Evolutionary conservation across 1,284 basidiomycete species (phyloP).

Genomic region (Trichosporon faecale): DNA sequence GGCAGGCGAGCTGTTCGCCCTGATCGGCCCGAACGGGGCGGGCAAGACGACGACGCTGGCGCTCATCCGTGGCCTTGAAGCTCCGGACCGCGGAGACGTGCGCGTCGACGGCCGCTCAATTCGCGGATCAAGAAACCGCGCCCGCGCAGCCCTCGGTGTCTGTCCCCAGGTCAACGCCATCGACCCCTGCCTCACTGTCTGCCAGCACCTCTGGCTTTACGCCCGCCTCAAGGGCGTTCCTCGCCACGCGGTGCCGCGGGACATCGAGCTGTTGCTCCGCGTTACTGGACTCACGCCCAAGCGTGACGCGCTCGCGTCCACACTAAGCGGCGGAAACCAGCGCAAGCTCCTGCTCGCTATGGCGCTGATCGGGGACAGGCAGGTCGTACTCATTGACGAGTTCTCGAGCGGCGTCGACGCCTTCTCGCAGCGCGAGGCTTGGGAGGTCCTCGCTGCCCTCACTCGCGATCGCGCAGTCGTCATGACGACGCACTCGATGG

Average conservation of each 20-base stretch:
- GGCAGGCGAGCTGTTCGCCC: constrained; percentile 63
- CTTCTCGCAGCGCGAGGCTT: constrained; percentile 77
- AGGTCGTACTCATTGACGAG: constrained; percentile 75
- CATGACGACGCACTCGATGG: constrained; percentile 67
- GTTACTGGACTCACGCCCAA: constrained; percentile 63
- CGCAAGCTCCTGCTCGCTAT: constrained; percentile 74
- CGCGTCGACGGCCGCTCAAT: constrained; percentile 64
- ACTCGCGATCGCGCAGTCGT: constrained; percentile 44
- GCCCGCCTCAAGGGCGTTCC: constrained; percentile 60
- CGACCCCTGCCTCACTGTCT: constrained; percentile 69
- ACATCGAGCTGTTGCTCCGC: constrained; percentile 61
- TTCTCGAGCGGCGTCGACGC: constrained; percentile 79
- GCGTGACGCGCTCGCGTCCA: constrained; percentile 66
- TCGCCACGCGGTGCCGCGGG: constrained; percentile 57
- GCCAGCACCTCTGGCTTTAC: constrained; percentile 63
- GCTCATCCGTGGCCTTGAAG: constrained; percentile 35
- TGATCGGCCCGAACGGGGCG: constrained; percentile 76
- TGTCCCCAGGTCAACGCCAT: constrained; percentile 81
- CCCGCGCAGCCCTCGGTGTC: constrained; percentile 61
- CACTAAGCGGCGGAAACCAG: constrained; percentile 74
- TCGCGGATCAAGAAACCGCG: constrained; percentile 60
- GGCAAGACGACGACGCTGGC: constrained; percentile 65
- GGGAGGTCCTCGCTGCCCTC: constrained; percentile 64
- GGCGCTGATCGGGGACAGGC: constrained; percentile 72
- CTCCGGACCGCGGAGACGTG: constrained; percentile 64